Evolutionary conservation across 768 basidiomycete species (phyloP), one percentile per base, ranked within the genome.

Genomic region (Pleurotus cornucopiae): DNA sequence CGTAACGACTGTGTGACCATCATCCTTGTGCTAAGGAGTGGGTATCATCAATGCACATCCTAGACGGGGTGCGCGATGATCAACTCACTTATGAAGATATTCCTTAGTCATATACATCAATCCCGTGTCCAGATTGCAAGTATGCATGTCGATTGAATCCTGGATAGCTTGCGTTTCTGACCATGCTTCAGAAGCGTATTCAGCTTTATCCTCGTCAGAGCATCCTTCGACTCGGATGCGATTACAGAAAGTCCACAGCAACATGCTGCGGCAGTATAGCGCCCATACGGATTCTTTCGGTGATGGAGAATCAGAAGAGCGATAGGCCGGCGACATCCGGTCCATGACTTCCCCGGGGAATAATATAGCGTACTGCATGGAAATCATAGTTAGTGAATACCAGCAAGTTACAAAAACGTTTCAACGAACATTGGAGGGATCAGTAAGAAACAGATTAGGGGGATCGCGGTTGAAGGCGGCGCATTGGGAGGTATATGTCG

Each of bases 201-300:
- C 82, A 1, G 82, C 78, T 45, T 80, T 79, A n/a, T 81, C 80
- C 34, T 84, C 79, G 18, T 72, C 72, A 9, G 71, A 66, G 56
- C 74, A 73, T 0, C 58, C 26, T 11, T 74, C 73, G 54, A 74
- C 72, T 49, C 79, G 66, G 23, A 84, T 71, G 2, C 82, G 81
- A 47, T 77, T 76, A 60, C 82, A 85, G 64, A 84, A 86, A 62
- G 82, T 87, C 88, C 89, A 92, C 3, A 91, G 73, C 7, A 92
- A 77, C 86, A 91, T 88, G 65, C 83, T 83, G 34, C 90, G 83
- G 69, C 88, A 90, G 62, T 89, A 89, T 23, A 92, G 72, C 0
- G 88, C 89, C 89, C 89, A 91, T 1, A 92, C 77, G 13, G 85
- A 84, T 59, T 91, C 87, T 65, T 90, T 91, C 13, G 84, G 77